Conservation (phyloP, 176 grass and related monocot species). For the Alloteropsis semialata region DNA sequence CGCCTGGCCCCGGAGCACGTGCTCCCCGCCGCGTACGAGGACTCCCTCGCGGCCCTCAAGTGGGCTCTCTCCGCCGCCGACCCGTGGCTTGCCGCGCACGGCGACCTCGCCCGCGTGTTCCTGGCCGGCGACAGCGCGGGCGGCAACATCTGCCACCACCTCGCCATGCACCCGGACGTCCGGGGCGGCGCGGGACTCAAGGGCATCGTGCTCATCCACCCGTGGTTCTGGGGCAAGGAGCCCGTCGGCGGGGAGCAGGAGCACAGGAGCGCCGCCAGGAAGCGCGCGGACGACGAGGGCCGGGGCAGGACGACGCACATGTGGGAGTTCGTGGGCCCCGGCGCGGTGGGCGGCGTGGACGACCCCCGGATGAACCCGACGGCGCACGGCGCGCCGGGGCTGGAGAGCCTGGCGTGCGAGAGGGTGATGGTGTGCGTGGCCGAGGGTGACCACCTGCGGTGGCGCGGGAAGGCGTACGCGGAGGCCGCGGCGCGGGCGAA, state of each 20-base stretch:
- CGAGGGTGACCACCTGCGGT: constrained; percentile 34
- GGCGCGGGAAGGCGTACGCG: constrained; percentile 41
- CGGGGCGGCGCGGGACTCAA: background rate
- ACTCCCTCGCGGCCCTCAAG: constrained; percentile 27
- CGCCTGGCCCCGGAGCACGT: constrained; percentile 37
- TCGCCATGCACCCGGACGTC: constrained; percentile 29
- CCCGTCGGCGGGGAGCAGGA: constrained; percentile 25
- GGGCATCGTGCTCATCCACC: constrained; percentile 45
- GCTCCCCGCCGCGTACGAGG: constrained; percentile 47
- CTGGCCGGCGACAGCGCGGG: constrained; percentile 46
- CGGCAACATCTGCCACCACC: constrained; percentile 52
- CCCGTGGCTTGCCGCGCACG: constrained; percentile 36
- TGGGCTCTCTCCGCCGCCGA: constrained; percentile 30
- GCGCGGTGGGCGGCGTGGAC: constrained; percentile 29
- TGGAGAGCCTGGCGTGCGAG: constrained; percentile 35
- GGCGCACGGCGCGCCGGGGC: background rate
- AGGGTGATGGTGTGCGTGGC: constrained; percentile 52
- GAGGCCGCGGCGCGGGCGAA: constrained; percentile 27
- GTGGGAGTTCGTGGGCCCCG: constrained; percentile 56
- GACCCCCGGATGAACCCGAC: constrained; percentile 54
- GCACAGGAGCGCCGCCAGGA: background rate
- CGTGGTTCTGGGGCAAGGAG: constrained; percentile 47
- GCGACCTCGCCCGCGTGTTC: constrained; percentile 27
- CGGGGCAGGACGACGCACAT: constrained; percentile 14
- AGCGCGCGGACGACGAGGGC: background rate